phyloP scores from a whole-genome alignment of 2,329 filamentous ascomycete species.

The Fusarium protoensiforme region DNA sequence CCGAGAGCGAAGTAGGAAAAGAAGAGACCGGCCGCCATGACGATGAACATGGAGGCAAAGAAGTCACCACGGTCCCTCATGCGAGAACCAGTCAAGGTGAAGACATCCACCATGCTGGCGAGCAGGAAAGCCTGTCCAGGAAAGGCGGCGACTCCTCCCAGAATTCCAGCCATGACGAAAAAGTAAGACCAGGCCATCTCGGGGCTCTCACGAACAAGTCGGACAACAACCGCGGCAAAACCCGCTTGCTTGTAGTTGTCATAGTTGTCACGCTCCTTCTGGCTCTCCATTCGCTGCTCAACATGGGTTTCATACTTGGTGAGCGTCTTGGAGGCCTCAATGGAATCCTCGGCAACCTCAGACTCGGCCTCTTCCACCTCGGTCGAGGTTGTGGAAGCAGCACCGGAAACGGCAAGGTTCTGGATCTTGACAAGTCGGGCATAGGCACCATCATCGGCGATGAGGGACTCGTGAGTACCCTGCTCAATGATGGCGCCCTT shows the following conservation, averaged over 20 bases:
- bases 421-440: constrained; percentile 60
- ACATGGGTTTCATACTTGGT: constrained; percentile 47
- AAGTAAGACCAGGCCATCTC: constrained; percentile 51
- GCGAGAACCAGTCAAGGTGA: constrained; percentile 46
- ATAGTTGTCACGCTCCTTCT: constrained; percentile 52
- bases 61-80: constrained; percentile 59
- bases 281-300: constrained; percentile 45
- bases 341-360: constrained; percentile 30
- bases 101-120: constrained; percentile 55
- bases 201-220: constrained; percentile 52
- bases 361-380: constrained; percentile 39
- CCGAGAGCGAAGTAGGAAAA: constrained; percentile 56
- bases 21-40: constrained; percentile 58
- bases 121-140: constrained; percentile 58
- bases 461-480: constrained; percentile 59
- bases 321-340: constrained; percentile 42
- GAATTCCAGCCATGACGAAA: constrained; percentile 44
- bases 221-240: constrained; percentile 44
- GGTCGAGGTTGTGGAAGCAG: constrained; percentile 28
- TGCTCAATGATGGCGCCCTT: constrained; percentile 42
- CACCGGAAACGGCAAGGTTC: constrained; percentile 45
- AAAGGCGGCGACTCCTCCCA: constrained; percentile 50
- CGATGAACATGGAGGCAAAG: constrained; percentile 66
- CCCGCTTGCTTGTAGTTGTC: constrained; percentile 47
- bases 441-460: constrained; percentile 61